These are phyloP conservation scores for Austroboletus niveus DNA, from an alignment of 1,284 basidiomycete species.

Conservation along the genomic window DNA sequence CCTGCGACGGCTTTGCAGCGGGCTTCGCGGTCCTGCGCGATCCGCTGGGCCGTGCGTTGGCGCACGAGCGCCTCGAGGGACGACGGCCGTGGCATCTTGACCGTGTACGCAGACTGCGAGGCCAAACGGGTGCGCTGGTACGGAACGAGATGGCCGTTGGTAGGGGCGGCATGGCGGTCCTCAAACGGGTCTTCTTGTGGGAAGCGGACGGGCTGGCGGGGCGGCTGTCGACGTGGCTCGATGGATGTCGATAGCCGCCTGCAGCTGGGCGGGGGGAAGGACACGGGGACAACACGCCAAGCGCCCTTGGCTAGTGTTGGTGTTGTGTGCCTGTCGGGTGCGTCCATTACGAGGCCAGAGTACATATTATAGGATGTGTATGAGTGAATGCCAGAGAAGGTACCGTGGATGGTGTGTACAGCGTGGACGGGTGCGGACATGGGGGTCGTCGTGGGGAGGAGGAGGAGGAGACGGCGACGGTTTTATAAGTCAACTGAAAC, in stretches of 20 bases:
- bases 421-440: conserved; percentile 31
- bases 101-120: conserved; percentile 22
- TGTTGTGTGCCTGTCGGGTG: conserved; percentile 21
- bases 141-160: conserved; percentile 10
- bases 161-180: conserved; percentile 20
- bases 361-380: conserved; percentile 17
- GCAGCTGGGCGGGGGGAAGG: conserved; percentile 25
- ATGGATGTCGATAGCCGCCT: conserved; percentile 24
- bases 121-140: conserved; percentile 31
- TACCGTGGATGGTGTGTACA: conserved; percentile 33
- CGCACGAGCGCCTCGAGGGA: conserved; percentile 29
- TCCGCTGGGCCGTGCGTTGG: conserved; percentile 31
- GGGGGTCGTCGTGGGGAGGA: neutral
- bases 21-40: conserved; percentile 38
- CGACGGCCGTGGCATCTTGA: conserved; percentile 26
- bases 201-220: conserved; percentile 19
- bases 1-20: conserved; percentile 47
- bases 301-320: conserved; percentile 23
- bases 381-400: conserved; percentile 27
- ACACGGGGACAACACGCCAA: conserved; percentile 24
- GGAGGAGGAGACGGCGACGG: neutral
- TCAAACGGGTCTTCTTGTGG: conserved; percentile 27
- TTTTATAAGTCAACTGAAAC: conserved; percentile 8
- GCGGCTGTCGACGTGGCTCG: conserved; percentile 16
- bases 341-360: conserved; percentile 28